phyloP scores from a whole-genome alignment of 345 rosid genomes.

The Dipteronia sinensis region DNA sequence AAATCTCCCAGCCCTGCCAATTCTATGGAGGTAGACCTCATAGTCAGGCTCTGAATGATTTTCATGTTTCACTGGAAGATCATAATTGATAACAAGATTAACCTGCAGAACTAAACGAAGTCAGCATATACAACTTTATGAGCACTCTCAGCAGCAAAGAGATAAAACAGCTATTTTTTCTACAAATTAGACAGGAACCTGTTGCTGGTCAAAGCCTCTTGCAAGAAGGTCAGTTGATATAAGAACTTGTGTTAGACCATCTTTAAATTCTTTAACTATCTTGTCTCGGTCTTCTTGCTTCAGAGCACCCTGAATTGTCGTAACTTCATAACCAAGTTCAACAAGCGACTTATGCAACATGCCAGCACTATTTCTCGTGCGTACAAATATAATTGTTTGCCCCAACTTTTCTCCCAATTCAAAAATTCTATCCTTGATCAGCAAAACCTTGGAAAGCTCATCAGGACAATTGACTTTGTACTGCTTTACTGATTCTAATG shows the following conservation, averaged over 20 bases:
- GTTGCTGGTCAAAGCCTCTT: slow-evolving; percentile 93
- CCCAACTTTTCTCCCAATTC: slow-evolving; percentile 85
- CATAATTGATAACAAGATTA: slow-evolving; percentile 83
- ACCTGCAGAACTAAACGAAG: slow-evolving; percentile 45
- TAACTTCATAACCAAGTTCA: slow-evolving; percentile 76
- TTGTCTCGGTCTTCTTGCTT: slow-evolving; percentile 69
- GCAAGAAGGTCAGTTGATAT: slow-evolving; percentile 91
- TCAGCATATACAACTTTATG: slow-evolving; percentile 9
- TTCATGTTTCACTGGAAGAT: slow-evolving; percentile 68
- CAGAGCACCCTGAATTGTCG: slow-evolving; percentile 76
- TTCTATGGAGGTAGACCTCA: slow-evolving; percentile 94
- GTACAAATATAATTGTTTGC: slow-evolving; percentile 83
- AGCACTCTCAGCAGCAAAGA: neutral
- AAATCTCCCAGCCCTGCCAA: slow-evolving; percentile 97
- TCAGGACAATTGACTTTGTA: slow-evolving; percentile 86
- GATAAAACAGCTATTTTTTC: neutral
- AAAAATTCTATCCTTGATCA: slow-evolving; percentile 78
- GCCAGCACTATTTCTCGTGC: slow-evolving; percentile 59
- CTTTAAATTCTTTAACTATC: slow-evolving; percentile 86
- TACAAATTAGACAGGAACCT: slow-evolving; percentile 36
- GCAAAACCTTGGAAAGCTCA: slow-evolving; percentile 66
- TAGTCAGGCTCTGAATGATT: slow-evolving; percentile 64
- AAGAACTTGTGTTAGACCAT: slow-evolving; percentile 81
- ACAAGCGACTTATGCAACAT: slow-evolving; percentile 64
- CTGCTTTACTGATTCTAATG: slow-evolving; percentile 86